Conservation (phyloP, 2,329 filamentous ascomycete species). For the Colletotrichum musae region DNA sequence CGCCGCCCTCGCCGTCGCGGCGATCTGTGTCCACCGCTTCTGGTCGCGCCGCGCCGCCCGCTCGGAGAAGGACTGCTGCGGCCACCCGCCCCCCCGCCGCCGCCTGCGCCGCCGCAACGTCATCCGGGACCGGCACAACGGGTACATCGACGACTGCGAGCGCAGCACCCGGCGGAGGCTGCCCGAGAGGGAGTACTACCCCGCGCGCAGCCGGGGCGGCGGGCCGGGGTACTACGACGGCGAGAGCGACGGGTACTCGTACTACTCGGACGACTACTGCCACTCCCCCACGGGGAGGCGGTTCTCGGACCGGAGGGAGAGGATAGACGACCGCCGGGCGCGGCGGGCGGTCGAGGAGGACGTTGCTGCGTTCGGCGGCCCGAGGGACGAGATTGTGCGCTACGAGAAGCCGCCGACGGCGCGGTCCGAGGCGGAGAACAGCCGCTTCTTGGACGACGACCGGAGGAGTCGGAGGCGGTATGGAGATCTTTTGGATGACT, state of each 20-base stretch:
- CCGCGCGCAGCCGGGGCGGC: constrained; percentile 25
- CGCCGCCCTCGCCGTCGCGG: constrained; percentile 53
- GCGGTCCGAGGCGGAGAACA: constrained; percentile 25
- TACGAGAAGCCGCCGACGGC: constrained; percentile 25
- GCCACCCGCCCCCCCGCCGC: constrained; percentile 28
- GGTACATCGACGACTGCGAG: constrained; percentile 21
- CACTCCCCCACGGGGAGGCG: constrained; percentile 39
- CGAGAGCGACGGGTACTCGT: constrained; percentile 34
- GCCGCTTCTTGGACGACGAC: constrained; percentile 20
- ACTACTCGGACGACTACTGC: constrained; percentile 22
- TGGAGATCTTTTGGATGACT: constrained; percentile 31
- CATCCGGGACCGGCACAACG: constrained; percentile 31
- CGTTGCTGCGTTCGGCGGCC: not conserved
- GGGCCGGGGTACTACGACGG: constrained; percentile 22
- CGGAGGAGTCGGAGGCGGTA: constrained; percentile 8
- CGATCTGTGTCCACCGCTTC: constrained; percentile 52
- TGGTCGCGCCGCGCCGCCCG: constrained; percentile 52
- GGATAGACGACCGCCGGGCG: constrained; percentile 23
- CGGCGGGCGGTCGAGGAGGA: constrained; percentile 7
- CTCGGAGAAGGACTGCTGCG: constrained; percentile 50
- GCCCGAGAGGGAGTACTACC: constrained; percentile 7
- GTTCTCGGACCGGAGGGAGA: constrained; percentile 28
- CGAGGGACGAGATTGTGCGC: constrained; percentile 31
- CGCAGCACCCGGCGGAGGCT: constrained; percentile 19
- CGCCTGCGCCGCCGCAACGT: constrained; percentile 36